A percentile compares a stretch with the other conserved stretches of the same genome.
Evolutionary conservation across 345 rosid species (phyloP).

Genomic region (Citrus sinensis): DVS_A1.0 CM039168.1:21229001-21229500

Average conservation of each 20-base stretch:
- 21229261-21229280: neutral
- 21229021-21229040: too few relatives aligned
- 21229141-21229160: too few relatives aligned
- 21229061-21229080: too few relatives aligned
- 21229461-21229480: neutral
- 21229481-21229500: neutral
- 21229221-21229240: neutral
- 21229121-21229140: neutral
- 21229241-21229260: conserved; percentile 11
- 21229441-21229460: neutral
- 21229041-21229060: too few relatives aligned
- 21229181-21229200: neutral
- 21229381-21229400: neutral
- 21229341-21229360: neutral
- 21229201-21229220: neutral
- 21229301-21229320: conserved; percentile 3
- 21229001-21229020: too few relatives aligned
- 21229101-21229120: too few relatives aligned
- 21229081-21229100: too few relatives aligned
- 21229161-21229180: neutral
- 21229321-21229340: neutral
- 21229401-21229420: neutral
- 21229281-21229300: conserved; percentile 3
- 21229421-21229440: neutral
- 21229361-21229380: conserved; percentile 10